These are phyloP conservation scores for Jackrogersella multiformis DNA, from an alignment of 495 filamentous ascomycete species.

Conservation along the genomic window DNA sequence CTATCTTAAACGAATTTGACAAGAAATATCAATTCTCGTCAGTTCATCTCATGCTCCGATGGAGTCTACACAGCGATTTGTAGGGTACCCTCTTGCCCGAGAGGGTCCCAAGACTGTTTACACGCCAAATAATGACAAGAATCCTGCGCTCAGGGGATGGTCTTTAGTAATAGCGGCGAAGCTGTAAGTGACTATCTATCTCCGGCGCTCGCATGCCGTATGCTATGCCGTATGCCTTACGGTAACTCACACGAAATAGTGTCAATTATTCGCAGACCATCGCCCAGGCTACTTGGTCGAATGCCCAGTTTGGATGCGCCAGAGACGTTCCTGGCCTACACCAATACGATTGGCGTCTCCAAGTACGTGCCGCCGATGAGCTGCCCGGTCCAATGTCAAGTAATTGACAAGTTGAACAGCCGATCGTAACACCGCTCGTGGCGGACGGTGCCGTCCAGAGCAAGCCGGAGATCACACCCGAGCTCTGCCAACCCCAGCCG, in stretches of 20 bases:
- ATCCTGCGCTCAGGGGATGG: constrained; percentile 44
- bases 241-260: constrained; percentile 37
- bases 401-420: constrained; percentile 49
- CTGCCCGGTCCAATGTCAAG: neutral
- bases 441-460: constrained; percentile 38
- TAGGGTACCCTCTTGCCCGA: constrained; percentile 40
- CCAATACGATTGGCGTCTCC: constrained; percentile 54
- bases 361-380: constrained; percentile 18
- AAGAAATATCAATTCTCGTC: neutral
- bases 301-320: constrained; percentile 75
- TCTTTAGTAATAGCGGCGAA: constrained; percentile 38
- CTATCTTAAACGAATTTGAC: neutral
- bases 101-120: constrained; percentile 38
- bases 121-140: constrained; percentile 27
- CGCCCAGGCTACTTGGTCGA: constrained; percentile 65
- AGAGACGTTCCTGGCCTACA: constrained; percentile 67
- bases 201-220: too few relatives aligned
- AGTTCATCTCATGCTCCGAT: constrained; percentile 3
- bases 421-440: constrained; percentile 78
- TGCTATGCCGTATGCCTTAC: too few relatives aligned
- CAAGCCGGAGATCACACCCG: constrained; percentile 47
- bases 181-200: constrained; percentile 29
- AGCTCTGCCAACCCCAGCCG: constrained; percentile 46
- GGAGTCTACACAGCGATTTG: constrained; percentile 33
- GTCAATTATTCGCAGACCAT: constrained; percentile 37